phyloP scores from a whole-genome alignment of 768 basidiomycete species.

The Boletus rubroflammeus region DNA sequence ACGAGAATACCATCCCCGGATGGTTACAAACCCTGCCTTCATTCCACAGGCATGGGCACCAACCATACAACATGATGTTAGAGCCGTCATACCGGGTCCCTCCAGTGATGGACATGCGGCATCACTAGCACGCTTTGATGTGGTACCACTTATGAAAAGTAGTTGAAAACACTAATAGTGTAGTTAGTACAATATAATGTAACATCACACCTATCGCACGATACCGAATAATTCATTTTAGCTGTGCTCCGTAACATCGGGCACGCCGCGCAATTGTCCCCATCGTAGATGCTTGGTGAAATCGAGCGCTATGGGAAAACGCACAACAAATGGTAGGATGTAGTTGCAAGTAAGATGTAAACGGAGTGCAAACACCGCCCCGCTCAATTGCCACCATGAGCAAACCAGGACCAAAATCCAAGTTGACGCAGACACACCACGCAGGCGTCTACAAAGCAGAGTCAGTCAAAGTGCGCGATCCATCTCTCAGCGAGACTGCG shows the following conservation, averaged over 20 bases:
- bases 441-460: conserved; percentile 64
- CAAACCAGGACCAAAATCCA: conserved; percentile 46
- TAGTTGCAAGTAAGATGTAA: background rate
- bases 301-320: background rate
- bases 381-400: conserved; percentile 22
- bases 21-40: conserved; percentile 9
- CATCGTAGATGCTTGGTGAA: background rate
- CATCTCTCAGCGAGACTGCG: conserved; percentile 6
- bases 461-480: conserved; percentile 50
- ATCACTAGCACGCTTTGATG: conserved; percentile 8
- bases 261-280: background rate
- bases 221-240: background rate
- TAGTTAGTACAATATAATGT: background rate
- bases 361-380: background rate
- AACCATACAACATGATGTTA: conserved; percentile 4
- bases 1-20: background rate
- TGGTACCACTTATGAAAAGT: background rate
- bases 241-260: background rate
- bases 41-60: background rate
- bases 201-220: background rate
- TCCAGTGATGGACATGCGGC: background rate
- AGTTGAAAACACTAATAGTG: too few species aligned
- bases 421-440: conserved; percentile 45
- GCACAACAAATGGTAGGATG: background rate
- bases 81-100: background rate